phyloP scores from a whole-genome alignment of 2,329 filamentous ascomycete species.

The Karstenula rhodostoma region DNA sequence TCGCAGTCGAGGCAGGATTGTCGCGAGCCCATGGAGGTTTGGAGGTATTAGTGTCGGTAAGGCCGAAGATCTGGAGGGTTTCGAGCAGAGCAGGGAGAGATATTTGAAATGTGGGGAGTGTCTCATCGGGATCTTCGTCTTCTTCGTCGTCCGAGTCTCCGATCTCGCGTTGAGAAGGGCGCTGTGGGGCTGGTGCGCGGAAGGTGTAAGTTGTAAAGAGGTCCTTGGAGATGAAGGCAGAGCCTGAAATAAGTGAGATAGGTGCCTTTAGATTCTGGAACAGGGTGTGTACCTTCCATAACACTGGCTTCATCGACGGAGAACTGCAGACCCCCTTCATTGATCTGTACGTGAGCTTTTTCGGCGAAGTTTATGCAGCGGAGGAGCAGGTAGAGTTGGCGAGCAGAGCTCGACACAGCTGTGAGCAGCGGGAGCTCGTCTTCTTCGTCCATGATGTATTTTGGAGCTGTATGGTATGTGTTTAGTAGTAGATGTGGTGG shows the following conservation, averaged over 20 bases:
- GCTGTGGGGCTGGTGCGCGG: constrained; percentile 58
- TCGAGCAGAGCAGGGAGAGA: constrained; percentile 88
- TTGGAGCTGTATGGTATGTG: constrained; percentile 9
- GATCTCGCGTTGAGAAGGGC: constrained; percentile 38
- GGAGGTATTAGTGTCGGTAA: constrained; percentile 57
- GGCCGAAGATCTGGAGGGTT: constrained; percentile 92
- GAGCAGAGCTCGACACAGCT: constrained; percentile 79
- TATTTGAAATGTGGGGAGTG: constrained; percentile 79
- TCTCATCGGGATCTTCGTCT: constrained; percentile 43
- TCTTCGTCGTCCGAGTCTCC: constrained; percentile 36
- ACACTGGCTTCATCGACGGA: constrained; percentile 87
- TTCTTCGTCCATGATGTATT: constrained; percentile 47
- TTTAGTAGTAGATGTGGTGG: constrained; percentile 13
- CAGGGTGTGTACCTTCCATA: constrained; percentile 75
- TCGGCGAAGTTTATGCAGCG: constrained; percentile 68
- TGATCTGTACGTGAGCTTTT: constrained; percentile 77
- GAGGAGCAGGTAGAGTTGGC: constrained; percentile 73
- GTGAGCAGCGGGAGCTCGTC: constrained; percentile 67
- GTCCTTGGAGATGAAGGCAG: constrained; percentile 84
- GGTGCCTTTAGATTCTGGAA: neutral
- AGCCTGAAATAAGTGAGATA: constrained; percentile 56
- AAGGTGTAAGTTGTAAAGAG: constrained; percentile 89
- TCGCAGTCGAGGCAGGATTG: constrained; percentile 66
- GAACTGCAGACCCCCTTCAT: constrained; percentile 84
- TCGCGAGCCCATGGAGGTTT: constrained; percentile 51